phyloP scores from a whole-genome alignment of 2,329 filamentous ascomycete genomes.

The Colletotrichum karsti region DNA sequence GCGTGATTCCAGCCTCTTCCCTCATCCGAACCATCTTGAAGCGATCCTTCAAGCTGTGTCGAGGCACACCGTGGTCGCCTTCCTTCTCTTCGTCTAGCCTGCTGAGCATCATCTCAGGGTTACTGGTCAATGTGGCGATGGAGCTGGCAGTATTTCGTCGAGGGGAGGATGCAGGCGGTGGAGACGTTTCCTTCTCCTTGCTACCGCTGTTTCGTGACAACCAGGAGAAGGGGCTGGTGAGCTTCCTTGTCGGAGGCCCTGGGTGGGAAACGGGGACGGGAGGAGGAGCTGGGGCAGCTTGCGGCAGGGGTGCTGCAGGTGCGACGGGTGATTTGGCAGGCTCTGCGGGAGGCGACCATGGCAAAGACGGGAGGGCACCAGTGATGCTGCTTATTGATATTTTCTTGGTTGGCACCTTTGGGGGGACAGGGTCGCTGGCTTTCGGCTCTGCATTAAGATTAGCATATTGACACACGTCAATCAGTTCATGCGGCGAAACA shows the following conservation, averaged over 20 bases:
- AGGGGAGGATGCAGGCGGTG: constrained; percentile 55
- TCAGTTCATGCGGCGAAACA: constrained; percentile 26
- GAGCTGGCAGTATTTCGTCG: constrained; percentile 82
- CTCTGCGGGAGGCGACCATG: constrained; percentile 71
- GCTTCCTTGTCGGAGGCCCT: constrained; percentile 67
- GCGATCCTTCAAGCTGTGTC: constrained; percentile 77
- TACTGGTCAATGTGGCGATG: constrained; percentile 80
- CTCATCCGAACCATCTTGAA: constrained; percentile 81
- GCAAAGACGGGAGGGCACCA: constrained; percentile 75
- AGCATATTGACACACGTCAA: constrained; percentile 24
- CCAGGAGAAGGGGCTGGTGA: constrained; percentile 90
- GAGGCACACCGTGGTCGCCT: constrained; percentile 51
- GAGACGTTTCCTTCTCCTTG: constrained; percentile 64
- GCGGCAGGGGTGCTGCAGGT: constrained; percentile 40
- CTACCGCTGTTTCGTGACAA: constrained; percentile 74
- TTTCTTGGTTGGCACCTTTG: constrained; percentile 59
- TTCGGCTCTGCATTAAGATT: constrained; percentile 29
- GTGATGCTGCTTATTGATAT: constrained; percentile 76
- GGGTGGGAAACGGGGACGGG: constrained; percentile 39
- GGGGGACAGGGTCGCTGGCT: constrained; percentile 39
- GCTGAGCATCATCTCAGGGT: constrained; percentile 81
- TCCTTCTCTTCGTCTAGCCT: constrained; percentile 79
- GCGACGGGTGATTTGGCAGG: constrained; percentile 54
- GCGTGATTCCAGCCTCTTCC: constrained; percentile 71
- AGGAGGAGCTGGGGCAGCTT: constrained; percentile 38